Evolutionary conservation across 1,284 basidiomycete genomes (phyloP).

Genomic region (Abortiporus biennis): DNA sequence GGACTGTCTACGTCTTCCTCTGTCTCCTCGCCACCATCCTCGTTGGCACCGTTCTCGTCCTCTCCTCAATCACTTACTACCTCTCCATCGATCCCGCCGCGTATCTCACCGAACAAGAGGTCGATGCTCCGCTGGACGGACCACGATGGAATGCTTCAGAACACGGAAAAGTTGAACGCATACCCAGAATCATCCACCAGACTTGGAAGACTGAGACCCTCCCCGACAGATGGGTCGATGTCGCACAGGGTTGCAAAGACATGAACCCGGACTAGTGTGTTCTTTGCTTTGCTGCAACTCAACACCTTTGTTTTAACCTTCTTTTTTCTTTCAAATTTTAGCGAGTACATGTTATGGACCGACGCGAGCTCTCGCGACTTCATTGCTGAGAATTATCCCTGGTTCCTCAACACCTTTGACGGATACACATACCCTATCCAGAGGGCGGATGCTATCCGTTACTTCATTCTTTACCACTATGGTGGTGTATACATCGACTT

Average conservation of each 20-base stretch:
- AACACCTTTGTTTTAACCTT: constrained; percentile 12
- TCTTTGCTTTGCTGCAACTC: constrained; percentile 1
- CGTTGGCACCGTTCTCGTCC: constrained; percentile 86
- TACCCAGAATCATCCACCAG: constrained; percentile 95
- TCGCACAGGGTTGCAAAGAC: constrained; percentile 77
- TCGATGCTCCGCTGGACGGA: constrained; percentile 49
- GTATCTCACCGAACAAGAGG: constrained; percentile 76
- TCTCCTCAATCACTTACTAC: constrained; percentile 88
- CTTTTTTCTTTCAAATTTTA: constrained; percentile 31
- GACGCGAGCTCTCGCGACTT: constrained; percentile 89
- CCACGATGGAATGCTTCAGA: constrained; percentile 56
- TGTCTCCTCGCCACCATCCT: constrained; percentile 81
- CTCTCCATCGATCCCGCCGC: constrained; percentile 78
- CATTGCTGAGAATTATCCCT: constrained; percentile 82
- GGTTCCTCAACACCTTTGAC: constrained; percentile 93
- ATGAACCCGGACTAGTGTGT: constrained; percentile 96
- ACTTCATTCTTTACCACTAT: constrained; percentile 94
- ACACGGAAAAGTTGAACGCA: constrained; percentile 59
- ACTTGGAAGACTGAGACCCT: constrained; percentile 94
- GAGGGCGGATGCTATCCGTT: constrained; percentile 95
- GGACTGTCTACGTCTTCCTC: constrained; percentile 65
- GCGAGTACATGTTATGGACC: constrained; percentile 97
- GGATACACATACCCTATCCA: constrained; percentile 92
- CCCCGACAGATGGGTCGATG: constrained; percentile 76
- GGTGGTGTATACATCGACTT: constrained; percentile 97